A percentile compares a stretch with the other conserved stretches of the same genome.
Evolutionary conservation across 352 stramenopile species (phyloP).

Genomic region (Phytopythium cucurbitacearum): DNA sequence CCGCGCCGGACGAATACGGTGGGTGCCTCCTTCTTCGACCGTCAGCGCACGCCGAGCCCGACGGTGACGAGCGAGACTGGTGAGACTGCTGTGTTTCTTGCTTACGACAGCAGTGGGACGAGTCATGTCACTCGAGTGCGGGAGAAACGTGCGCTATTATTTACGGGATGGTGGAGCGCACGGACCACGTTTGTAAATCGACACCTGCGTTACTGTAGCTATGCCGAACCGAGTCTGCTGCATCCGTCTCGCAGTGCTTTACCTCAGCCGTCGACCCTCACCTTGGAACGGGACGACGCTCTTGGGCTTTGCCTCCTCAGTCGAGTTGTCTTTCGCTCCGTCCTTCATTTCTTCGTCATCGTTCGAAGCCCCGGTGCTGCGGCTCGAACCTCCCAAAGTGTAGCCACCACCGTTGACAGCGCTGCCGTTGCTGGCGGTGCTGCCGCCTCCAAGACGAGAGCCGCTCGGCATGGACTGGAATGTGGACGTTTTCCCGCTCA

Average conservation of each 20-base stretch:
- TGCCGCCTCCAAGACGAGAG: slow-evolving; percentile 20
- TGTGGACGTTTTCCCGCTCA: slow-evolving; percentile 51
- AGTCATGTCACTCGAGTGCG: neutral
- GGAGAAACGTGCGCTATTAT: neutral
- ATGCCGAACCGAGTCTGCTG: no score
- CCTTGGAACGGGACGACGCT: slow-evolving; percentile 57
- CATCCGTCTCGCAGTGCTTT: slow-evolving; percentile 5
- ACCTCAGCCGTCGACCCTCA: slow-evolving; percentile 53
- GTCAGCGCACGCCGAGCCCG: no score
- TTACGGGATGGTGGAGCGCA: no score
- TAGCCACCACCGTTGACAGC: slow-evolving; percentile 1
- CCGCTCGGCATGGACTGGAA: slow-evolving; percentile 12
- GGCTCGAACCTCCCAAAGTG: slow-evolving; percentile 26
- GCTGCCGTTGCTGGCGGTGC: slow-evolving; percentile 8
- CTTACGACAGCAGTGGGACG: slow-evolving; percentile 1
- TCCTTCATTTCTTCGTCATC: slow-evolving; percentile 42
- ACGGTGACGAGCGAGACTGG: no score
- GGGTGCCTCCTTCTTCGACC: no score
- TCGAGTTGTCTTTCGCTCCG: slow-evolving; percentile 22
- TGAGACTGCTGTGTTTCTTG: neutral
- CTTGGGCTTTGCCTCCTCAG: slow-evolving; percentile 23
- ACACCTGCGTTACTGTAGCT: no score
- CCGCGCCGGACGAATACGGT: no score
- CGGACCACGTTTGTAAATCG: no score
- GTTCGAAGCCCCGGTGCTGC: slow-evolving; percentile 7